A percentile compares a stretch with the other conserved stretches of the same genome.
phyloP scores from a whole-genome alignment of 1,284 basidiomycete genomes.

The Marasmius fiardii region DNA sequence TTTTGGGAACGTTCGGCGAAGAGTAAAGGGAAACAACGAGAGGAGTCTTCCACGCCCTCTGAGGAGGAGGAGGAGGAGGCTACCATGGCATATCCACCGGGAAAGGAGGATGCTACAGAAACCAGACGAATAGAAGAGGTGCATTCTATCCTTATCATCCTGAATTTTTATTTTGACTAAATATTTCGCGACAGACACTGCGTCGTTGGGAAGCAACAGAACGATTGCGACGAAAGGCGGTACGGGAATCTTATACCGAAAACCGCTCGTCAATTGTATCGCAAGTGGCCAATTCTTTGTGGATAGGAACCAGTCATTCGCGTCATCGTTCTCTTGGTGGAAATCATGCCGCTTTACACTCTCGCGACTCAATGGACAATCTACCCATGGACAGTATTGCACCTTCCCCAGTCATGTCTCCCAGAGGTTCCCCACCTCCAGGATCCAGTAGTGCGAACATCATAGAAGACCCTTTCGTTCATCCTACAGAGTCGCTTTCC shows the following conservation, averaged over 20 bases:
- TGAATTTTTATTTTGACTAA: conserved; percentile 1
- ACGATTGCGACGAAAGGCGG: conserved; percentile 62
- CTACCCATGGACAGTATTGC: conserved; percentile 53
- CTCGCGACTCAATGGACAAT: conserved; percentile 44
- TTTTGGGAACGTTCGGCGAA: background rate
- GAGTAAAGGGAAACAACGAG: conserved; percentile 16
- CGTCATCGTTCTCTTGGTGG: conserved; percentile 31
- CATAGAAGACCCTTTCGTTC: conserved; percentile 46
- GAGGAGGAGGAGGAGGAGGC: conserved; percentile 27
- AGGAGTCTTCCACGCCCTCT: conserved; percentile 23
- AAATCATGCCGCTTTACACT: conserved; percentile 41
- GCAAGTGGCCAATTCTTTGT: conserved; percentile 53
- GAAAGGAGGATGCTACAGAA: conserved; percentile 59
- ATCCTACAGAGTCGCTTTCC: conserved; percentile 33
- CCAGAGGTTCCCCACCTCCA: conserved; percentile 36
- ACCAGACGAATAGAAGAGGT: conserved; percentile 70
- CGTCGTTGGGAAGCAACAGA: conserved; percentile 72
- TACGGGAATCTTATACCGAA: conserved; percentile 42
- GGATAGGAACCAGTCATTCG: conserved; percentile 33
- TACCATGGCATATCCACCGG: conserved; percentile 57
- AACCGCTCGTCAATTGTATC: conserved; percentile 38
- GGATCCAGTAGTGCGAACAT: conserved; percentile 16
- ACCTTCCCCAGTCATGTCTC: conserved; percentile 32
- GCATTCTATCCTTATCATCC: background rate
- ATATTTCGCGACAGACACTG: conserved; percentile 48